Base-by-base conservation (phyloP, 2,329 filamentous ascomycete genomes). In the Orbilia javanica region DNA sequence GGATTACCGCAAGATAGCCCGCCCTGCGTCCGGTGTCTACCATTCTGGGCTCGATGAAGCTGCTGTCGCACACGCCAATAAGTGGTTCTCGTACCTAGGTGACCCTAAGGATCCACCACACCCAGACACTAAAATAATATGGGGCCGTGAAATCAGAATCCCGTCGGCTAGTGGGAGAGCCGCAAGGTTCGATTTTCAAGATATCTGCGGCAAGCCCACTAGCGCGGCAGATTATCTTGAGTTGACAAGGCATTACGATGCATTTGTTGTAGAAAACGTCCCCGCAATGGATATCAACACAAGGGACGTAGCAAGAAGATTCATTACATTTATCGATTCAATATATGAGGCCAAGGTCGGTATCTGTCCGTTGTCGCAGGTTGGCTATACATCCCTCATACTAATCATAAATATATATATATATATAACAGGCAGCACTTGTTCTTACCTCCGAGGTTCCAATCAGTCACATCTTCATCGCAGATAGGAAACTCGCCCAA, bases 291-390 rank as follows among this genome's bases (percentile, higher is more conserved):
- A 91, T 46, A 89, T 93, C 80, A 89, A 90, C 68, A 90, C 94
- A 82, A 90, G 96, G 20, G 96, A 99, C 85, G 88, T 97, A 44
- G 96, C 96, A 0, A 87, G 96, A 11, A 88, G 96, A 4, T 97
- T 99, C 84, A 99, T 99, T 83, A 99, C 95, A 0, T 97, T 99
- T 81, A 93, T 99, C 80, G 96, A 99, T 83, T 95, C 96, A 4
- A 91, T 97, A 3, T 99, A 99, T 83, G 96, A 99, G 84, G 87
- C 85, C 80, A 84, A 87, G 81, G 88, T 89, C 83, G 75, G 86
- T 22, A n/a, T 18, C 7, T 18, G 4, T 18, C 13, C 13, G 29
- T n/a, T 34, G 18, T 46, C n/a, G 11, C 25, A 11, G 29, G 4
- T 31, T 57, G 1, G 10, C 18, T 15, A 25, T 25, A 2, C 3